These are phyloP conservation scores for Mucor saturninus DNA, from an alignment of 371 early-diverging fungal species.

Conservation along the genomic window DNA sequence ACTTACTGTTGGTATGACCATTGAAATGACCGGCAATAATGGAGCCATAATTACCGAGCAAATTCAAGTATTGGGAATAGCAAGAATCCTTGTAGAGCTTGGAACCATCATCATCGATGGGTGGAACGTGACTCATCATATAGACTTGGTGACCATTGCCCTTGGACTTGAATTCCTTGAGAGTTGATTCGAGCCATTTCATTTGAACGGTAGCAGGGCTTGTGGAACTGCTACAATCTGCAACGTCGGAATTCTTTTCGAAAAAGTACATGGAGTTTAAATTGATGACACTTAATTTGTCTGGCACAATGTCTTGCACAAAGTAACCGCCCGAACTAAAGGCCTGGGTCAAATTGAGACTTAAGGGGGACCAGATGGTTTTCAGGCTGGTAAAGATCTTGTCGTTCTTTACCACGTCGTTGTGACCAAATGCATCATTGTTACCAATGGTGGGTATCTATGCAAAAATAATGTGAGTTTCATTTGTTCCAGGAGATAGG, in stretches of 20 bases:
- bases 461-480: neutral
- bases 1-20: constrained; percentile 55
- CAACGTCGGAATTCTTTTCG: constrained; percentile 19
- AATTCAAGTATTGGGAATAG: constrained; percentile 37
- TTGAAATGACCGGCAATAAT: constrained; percentile 55
- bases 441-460: constrained; percentile 57
- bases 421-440: constrained; percentile 42
- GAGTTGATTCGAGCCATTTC: constrained; percentile 33
- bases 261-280: constrained; percentile 42
- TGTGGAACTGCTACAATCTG: constrained; percentile 29
- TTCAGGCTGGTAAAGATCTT: constrained; percentile 28
- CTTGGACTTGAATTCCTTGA: constrained; percentile 17
- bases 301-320: constrained; percentile 26
- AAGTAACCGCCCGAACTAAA: constrained; percentile 37
- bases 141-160: constrained; percentile 25
- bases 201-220: constrained; percentile 38
- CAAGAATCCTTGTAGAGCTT: constrained; percentile 34
- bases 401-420: constrained; percentile 32
- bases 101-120: constrained; percentile 39
- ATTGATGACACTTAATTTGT: constrained; percentile 28
- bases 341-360: constrained; percentile 25
- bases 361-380: constrained; percentile 34
- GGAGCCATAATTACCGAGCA: constrained; percentile 49
- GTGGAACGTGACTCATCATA: constrained; percentile 60
- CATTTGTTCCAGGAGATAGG: neutral